A percentile compares a stretch with the other conserved stretches of the same genome.
Evolutionary conservation across 2,329 filamentous ascomycete genomes (phyloP).

Genomic region (Whalleya microplaca): DNA sequence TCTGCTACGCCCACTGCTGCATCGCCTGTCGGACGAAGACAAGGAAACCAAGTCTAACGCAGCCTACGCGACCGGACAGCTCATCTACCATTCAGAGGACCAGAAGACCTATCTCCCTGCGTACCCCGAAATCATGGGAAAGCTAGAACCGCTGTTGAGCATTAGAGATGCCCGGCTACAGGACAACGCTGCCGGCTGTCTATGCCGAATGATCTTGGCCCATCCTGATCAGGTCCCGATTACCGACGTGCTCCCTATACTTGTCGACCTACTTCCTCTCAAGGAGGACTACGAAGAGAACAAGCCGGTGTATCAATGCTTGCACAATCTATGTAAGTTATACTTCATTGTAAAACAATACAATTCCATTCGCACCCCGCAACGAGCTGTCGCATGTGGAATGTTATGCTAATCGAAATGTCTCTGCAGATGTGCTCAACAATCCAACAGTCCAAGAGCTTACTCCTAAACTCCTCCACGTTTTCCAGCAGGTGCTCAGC

Average conservation of each 20-base stretch:
- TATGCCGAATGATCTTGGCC: constrained; percentile 89
- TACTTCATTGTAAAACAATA: neutral
- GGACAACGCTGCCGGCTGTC: constrained; percentile 91
- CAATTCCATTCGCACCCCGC: neutral
- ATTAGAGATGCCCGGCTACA: constrained; percentile 79
- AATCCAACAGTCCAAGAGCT: constrained; percentile 72
- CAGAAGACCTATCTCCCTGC: constrained; percentile 72
- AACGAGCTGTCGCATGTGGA: neutral
- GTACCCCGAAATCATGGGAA: constrained; percentile 77
- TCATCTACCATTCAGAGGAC: constrained; percentile 81
- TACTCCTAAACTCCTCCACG: constrained; percentile 68
- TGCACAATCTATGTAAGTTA: constrained; percentile 79
- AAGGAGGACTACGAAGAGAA: constrained; percentile 97
- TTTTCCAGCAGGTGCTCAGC: constrained; percentile 74
- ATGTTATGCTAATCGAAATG: constrained; percentile 29
- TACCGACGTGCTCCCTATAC: constrained; percentile 76
- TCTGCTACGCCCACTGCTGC: constrained; percentile 79
- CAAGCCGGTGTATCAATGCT: constrained; percentile 87
- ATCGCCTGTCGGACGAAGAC: constrained; percentile 88
- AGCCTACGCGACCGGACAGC: constrained; percentile 84
- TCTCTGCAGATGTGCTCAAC: constrained; percentile 60
- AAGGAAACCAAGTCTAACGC: constrained; percentile 93
- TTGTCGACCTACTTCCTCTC: constrained; percentile 80
- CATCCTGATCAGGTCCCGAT: constrained; percentile 84
- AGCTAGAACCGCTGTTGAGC: constrained; percentile 83